A percentile compares a stretch with the other conserved stretches of the same genome.
Conservation (phyloP, 495 filamentous ascomycete genomes). For the Podospora pseudopauciseta region DNA sequence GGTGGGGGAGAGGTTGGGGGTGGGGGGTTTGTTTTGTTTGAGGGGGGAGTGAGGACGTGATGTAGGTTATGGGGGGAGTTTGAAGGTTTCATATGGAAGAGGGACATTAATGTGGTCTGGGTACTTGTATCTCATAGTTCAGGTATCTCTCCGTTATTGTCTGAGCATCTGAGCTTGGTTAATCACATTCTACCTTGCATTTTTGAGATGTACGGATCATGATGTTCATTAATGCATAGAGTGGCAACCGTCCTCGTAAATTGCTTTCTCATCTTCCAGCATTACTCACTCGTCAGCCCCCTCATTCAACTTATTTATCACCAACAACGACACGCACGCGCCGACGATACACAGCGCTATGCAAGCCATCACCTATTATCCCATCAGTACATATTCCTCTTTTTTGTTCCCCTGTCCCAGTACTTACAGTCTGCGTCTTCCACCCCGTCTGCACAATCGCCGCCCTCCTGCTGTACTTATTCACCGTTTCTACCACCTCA, state of each 20-base stretch:
- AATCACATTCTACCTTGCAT: no score
- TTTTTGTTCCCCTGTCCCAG: background rate
- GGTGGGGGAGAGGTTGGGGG: conserved; percentile 18
- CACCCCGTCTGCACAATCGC: conserved; percentile 91
- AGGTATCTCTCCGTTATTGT: no score
- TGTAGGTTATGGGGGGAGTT: background rate
- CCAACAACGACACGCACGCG: conserved; percentile 59
- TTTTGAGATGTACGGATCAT: background rate
- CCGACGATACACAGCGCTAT: conserved; percentile 78
- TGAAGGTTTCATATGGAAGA: background rate
- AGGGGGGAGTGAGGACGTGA: conserved; percentile 17
- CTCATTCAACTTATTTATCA: conserved; percentile 38
- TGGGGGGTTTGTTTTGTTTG: conserved; percentile 30
- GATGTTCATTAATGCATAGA: background rate
- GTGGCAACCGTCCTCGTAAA: background rate
- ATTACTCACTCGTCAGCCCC: conserved; percentile 16
- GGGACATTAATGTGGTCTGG: no score
- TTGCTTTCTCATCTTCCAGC: background rate
- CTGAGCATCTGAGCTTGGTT: no score
- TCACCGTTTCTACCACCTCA: conserved; percentile 58
- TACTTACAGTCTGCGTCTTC: conserved; percentile 78
- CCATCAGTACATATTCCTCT: background rate
- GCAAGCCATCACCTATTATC: conserved; percentile 57
- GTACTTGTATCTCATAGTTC: no score
- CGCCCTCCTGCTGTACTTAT: conserved; percentile 68